Evolutionary conservation across 495 filamentous ascomycete species (phyloP).

Genomic region (Daldinia loculata): DNA sequence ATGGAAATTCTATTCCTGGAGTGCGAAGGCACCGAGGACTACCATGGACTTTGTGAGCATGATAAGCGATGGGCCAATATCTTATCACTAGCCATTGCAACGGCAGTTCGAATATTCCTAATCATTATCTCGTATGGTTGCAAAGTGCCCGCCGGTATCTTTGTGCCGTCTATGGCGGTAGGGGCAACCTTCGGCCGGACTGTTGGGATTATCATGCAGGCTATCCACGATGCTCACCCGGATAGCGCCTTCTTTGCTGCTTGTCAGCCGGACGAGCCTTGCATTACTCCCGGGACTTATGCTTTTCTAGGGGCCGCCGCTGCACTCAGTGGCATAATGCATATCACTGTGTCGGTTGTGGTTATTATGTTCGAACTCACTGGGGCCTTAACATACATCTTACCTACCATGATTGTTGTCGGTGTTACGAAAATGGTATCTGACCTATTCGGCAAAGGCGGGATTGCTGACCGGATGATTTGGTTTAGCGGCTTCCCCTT

Average conservation of each 20-base stretch:
- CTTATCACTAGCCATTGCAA: conserved; percentile 80
- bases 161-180: conserved; percentile 97
- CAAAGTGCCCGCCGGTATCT: conserved; percentile 97
- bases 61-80: conserved; percentile 81
- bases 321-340: conserved; percentile 98
- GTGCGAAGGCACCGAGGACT: conserved; percentile 92
- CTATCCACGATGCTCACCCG: conserved; percentile 84
- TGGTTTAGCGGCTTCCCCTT: conserved; percentile 99
- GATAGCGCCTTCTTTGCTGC: conserved; percentile 83
- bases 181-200: conserved; percentile 93
- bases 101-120: conserved; percentile 79
- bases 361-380: conserved; percentile 99
- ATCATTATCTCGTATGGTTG: conserved; percentile 98
- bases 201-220: conserved; percentile 93
- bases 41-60: conserved; percentile 87
- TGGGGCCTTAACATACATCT: conserved; percentile 91
- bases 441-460: conserved; percentile 91
- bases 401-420: conserved; percentile 98
- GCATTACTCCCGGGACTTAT: conserved; percentile 96
- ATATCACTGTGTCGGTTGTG: conserved; percentile 93
- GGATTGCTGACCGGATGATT: conserved; percentile 98
- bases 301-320: conserved; percentile 93
- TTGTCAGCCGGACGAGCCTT: conserved; percentile 91
- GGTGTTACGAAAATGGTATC: conserved; percentile 95
- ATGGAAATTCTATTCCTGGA: conserved; percentile 98